Base-by-base conservation (phyloP, 805 yeast species). In the Teunomyces funiuensis region DNA sequence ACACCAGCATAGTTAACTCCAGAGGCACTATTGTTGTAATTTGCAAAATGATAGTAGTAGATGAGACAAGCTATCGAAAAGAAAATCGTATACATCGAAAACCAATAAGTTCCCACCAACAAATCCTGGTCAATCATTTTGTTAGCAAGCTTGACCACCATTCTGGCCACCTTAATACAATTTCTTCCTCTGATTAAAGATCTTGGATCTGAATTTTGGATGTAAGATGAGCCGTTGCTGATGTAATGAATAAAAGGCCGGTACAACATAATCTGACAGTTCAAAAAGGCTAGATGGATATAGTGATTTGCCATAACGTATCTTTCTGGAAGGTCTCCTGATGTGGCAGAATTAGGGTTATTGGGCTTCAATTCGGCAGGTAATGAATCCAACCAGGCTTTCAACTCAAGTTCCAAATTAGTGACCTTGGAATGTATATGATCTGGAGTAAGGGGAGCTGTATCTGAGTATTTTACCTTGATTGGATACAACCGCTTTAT, bases 21-120 rank as follows among this genome's bases (percentile, higher is more conserved):
- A 23, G 49, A 50, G 6, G 52, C 46, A 13, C 17, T 49, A 40
- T 61, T 62, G 40, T 50, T 50, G 47, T 62, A 61, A 41, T 62
- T 61, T 8, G 73, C 74, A 57, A 65, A 69, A 60, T 86, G 91
- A 42, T 79, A 84, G 57, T 88, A 88, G 54, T 83, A 87, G 13
- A 87, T 85, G 52, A 88, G 69, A 55, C 95, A 85, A 0, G 96
- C 95, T 45, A 88, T 88, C 2, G 95, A 82, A 63, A 87, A 88
- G 59, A 88, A 89, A 4, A 89, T 83, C 0, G 96, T 87, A 60
- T 89, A 89, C 55, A 86, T 85, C 5, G 93, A 82, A 57, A 88
- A 89, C 96, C 96, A 88, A 57, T 89, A 90, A 2, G 93, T 85
- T 0, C 96, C 96, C 49, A 82, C 79, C 28, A 89, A 66, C 60